Conservation (phyloP, 192 early-diverging fungal species). For the Lobosporangium transversale region DNA sequence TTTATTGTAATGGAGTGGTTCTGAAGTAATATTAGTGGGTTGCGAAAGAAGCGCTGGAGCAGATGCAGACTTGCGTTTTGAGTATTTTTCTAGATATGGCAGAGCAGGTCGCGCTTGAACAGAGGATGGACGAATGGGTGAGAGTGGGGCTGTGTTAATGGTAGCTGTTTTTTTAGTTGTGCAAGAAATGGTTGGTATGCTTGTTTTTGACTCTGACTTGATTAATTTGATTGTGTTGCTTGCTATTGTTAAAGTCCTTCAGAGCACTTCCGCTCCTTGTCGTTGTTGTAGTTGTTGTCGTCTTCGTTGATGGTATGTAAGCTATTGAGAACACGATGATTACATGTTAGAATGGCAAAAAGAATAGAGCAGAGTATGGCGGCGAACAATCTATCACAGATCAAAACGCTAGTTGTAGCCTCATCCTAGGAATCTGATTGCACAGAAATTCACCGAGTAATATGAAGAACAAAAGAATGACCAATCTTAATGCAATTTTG, state of each 20-base stretch:
- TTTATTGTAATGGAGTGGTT: no score
- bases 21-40: conserved; percentile 3
- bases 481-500: no score
- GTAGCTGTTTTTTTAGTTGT: neutral
- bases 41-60: conserved; percentile 19
- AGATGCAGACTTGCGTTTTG: conserved; percentile 31
- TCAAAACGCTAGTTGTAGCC: no score
- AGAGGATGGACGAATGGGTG: conserved; percentile 15
- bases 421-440: no score
- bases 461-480: no score
- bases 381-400: no score
- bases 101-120: conserved; percentile 26
- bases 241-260: no score
- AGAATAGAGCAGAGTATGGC: no score
- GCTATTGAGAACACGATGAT: no score
- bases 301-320: neutral
- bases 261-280: neutral
- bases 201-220: no score
- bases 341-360: no score
- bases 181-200: neutral
- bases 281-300: neutral
- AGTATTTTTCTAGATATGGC: conserved; percentile 54
- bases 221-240: conserved; percentile 11
- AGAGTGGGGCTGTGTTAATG: conserved; percentile 16
- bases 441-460: no score